Evolutionary conservation across 2,329 filamentous ascomycete genomes (phyloP).

Genomic region (Mollisiaceae sp.): DNA sequence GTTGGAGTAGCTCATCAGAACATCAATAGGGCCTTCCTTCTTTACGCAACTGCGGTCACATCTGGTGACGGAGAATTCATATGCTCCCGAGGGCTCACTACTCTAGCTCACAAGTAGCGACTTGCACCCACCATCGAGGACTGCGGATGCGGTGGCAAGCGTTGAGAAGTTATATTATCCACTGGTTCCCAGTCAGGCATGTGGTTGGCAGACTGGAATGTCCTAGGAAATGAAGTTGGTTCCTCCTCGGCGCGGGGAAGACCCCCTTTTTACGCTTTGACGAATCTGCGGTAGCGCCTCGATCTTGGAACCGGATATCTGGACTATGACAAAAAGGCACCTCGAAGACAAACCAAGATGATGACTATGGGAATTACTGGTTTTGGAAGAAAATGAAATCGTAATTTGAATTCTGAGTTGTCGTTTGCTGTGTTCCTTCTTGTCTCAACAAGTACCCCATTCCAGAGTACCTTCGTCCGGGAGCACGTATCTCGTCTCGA

Average conservation of each 20-base stretch:
- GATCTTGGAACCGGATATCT: no score
- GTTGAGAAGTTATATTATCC: no score
- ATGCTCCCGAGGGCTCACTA: no score
- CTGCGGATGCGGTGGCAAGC: no score
- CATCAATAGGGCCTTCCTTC: neutral
- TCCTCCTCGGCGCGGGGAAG: neutral
- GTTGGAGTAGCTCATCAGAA: neutral
- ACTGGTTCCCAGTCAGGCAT: neutral
- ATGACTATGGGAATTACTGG: no score
- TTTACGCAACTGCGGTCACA: neutral
- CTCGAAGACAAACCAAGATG: no score
- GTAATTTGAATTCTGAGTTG: neutral
- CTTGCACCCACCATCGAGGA: no score
- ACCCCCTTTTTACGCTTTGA: neutral
- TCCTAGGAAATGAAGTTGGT: neutral
- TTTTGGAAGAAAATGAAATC: neutral
- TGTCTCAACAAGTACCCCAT: neutral
- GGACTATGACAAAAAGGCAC: no score
- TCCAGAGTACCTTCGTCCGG: no score
- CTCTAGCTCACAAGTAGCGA: no score
- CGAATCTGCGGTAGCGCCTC: no score
- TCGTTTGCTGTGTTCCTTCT: neutral
- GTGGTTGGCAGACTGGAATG: neutral
- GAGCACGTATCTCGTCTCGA: neutral
- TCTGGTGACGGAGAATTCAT: no score